Percentiles rank a stretch among this genome's conserved stretches.
Conservation (phyloP, 352 stramenopile species). For the Vaucheria bursata region DNA sequence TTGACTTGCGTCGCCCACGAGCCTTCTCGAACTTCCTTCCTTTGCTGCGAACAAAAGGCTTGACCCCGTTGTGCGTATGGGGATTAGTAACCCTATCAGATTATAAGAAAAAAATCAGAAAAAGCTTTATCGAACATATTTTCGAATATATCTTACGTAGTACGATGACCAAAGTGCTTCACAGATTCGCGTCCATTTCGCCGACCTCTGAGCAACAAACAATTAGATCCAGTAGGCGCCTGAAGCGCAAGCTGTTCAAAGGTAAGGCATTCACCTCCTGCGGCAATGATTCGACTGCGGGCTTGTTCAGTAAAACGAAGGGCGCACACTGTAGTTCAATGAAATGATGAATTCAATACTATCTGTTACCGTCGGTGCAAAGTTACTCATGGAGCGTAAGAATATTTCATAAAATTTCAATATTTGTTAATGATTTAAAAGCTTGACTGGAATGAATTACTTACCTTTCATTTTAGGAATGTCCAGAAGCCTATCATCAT, state of each 20-base stretch:
- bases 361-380: too few species aligned
- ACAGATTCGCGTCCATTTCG: slow-evolving; percentile 93
- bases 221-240: slow-evolving; percentile 93
- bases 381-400: too few species aligned
- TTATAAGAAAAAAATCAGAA: too few species aligned
- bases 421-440: too few species aligned
- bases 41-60: slow-evolving; percentile 96
- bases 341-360: not conserved
- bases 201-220: slow-evolving; percentile 92
- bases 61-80: slow-evolving; percentile 95
- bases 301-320: slow-evolving; percentile 95
- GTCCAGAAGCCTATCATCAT: slow-evolving; percentile 94
- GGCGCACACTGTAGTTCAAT: slow-evolving; percentile 66
- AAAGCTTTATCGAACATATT: too few species aligned
- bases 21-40: slow-evolving; percentile 99
- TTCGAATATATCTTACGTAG: too few species aligned
- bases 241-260: slow-evolving; percentile 98
- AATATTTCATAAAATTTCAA: too few species aligned
- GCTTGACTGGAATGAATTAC: too few species aligned
- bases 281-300: slow-evolving; percentile 90
- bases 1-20: slow-evolving; percentile 94
- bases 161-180: slow-evolving; percentile 95
- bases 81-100: slow-evolving; percentile 90
- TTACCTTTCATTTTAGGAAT: slow-evolving; percentile 54
- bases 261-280: slow-evolving; percentile 96